Conservation (phyloP, 495 filamentous ascomycete species). For the Hypoxylon crocopeplum region DNA sequence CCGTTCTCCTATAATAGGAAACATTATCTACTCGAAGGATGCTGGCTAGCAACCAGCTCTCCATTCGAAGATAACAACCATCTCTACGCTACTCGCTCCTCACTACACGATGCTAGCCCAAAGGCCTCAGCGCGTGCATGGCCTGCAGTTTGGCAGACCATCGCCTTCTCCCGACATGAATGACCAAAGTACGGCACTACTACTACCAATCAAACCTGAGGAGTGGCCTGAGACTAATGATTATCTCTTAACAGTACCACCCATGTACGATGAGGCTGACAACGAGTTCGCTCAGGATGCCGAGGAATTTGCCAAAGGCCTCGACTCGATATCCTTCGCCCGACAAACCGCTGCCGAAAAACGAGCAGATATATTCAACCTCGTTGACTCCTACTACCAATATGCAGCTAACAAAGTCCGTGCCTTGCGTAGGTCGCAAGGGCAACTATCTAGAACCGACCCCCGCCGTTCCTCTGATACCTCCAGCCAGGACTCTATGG, state of each 20-base stretch:
- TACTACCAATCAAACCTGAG: conserved; percentile 13
- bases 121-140: conserved; percentile 14
- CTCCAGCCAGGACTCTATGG: conserved; percentile 67
- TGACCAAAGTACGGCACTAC: conserved; percentile 32
- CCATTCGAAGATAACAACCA: conserved; percentile 12
- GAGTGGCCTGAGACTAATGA: conserved; percentile 21
- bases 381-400: conserved; percentile 53
- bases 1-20: conserved; percentile 16
- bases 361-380: conserved; percentile 50
- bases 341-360: conserved; percentile 45
- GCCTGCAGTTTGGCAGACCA: conserved; percentile 23
- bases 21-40: no score
- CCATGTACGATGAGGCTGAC: conserved; percentile 25
- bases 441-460: conserved; percentile 12
- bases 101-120: conserved; percentile 28
- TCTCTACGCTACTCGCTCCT: conserved; percentile 7
- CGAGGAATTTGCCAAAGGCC: conserved; percentile 52
- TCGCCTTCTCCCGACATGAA: conserved; percentile 21
- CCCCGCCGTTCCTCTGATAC: conserved; percentile 57
- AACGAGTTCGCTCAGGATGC: conserved; percentile 49
- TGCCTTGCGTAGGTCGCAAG: conserved; percentile 44
- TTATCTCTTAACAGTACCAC: conserved; percentile 9
- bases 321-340: conserved; percentile 48
- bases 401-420: conserved; percentile 49
- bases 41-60: conserved; percentile 39